Evolutionary conservation across 768 basidiomycete genomes (phyloP).

Genomic region (Auricularia cornea): DNA sequence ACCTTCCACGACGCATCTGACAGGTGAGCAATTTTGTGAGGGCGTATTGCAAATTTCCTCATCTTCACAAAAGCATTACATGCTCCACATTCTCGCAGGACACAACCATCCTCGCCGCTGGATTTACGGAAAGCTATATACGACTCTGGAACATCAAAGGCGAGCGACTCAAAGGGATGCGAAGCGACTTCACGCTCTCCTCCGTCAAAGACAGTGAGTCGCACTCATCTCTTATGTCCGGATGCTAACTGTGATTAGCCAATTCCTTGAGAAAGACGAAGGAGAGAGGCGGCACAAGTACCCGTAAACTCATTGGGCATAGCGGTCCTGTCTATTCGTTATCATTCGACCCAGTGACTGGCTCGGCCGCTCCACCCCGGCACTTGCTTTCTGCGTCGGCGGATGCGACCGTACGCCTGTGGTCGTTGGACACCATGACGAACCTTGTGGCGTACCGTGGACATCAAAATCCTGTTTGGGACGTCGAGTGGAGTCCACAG

Average conservation of each 20-base stretch:
- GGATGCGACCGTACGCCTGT: slow-evolving; percentile 82
- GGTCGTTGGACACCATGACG: slow-evolving; percentile 92
- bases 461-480: slow-evolving; percentile 97
- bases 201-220: slow-evolving; percentile 62
- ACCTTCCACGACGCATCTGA: slow-evolving; percentile 94
- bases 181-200: slow-evolving; percentile 64
- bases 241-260: slow-evolving; percentile 29
- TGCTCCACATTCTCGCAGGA: slow-evolving; percentile 87
- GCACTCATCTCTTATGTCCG: not conserved
- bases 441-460: slow-evolving; percentile 92
- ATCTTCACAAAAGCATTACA: slow-evolving; percentile 48
- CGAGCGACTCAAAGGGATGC: slow-evolving; percentile 69
- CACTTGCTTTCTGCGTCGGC: slow-evolving; percentile 89
- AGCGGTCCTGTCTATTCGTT: slow-evolving; percentile 94
- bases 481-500: slow-evolving; percentile 97
- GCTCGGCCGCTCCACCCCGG: slow-evolving; percentile 77
- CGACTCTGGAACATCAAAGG: slow-evolving; percentile 93
- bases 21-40: slow-evolving; percentile 48
- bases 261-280: slow-evolving; percentile 53
- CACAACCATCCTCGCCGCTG: slow-evolving; percentile 85
- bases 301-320: slow-evolving; percentile 94
- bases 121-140: slow-evolving; percentile 93
- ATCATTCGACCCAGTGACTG: slow-evolving; percentile 84
- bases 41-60: slow-evolving; percentile 2
- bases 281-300: slow-evolving; percentile 75